Conservation (phyloP, 2,329 filamentous ascomycete species). For the Hymenoscyphus fraxineus region DNA sequence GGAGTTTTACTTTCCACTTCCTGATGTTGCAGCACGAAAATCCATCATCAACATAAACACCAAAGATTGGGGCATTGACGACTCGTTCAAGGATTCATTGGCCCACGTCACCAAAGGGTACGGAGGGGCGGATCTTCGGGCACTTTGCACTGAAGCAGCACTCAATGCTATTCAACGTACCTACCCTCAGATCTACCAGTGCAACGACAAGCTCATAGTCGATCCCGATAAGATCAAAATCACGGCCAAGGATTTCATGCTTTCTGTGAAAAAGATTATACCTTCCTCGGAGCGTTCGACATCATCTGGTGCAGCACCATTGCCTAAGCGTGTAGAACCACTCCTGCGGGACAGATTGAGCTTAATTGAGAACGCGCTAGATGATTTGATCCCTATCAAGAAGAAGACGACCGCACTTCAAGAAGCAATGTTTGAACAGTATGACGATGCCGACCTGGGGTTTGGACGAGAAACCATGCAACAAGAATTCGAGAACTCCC, state of each 20-base stretch:
- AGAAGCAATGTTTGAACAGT: slow-evolving; percentile 88
- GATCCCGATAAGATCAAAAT: slow-evolving; percentile 80
- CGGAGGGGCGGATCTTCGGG: slow-evolving; percentile 89
- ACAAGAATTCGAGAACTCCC: slow-evolving; percentile 78
- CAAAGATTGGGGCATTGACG: slow-evolving; percentile 81
- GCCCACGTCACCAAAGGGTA: slow-evolving; percentile 93
- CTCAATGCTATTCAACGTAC: slow-evolving; percentile 93
- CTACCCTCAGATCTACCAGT: slow-evolving; percentile 93
- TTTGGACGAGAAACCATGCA: slow-evolving; percentile 76
- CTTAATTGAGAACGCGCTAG: slow-evolving; percentile 64
- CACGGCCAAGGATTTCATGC: slow-evolving; percentile 92
- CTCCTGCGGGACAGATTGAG: slow-evolving; percentile 70
- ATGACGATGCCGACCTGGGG: slow-evolving; percentile 74
- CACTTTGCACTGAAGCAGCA: slow-evolving; percentile 91
- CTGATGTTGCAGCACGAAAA: slow-evolving; percentile 73
- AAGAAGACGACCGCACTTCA: slow-evolving; percentile 87
- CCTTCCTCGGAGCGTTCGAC: slow-evolving; percentile 91
- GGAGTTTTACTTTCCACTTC: slow-evolving; percentile 96
- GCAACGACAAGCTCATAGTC: slow-evolving; percentile 84
- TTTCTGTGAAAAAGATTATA: slow-evolving; percentile 92
- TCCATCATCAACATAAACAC: slow-evolving; percentile 95
- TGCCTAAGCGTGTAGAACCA: slow-evolving; percentile 77
- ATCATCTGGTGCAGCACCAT: slow-evolving; percentile 74
- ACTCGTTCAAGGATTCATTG: slow-evolving; percentile 75
- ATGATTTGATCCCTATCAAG: slow-evolving; percentile 75